phyloP scores from a whole-genome alignment of 139 green algal species.

The Chlorella sp. region DNA sequence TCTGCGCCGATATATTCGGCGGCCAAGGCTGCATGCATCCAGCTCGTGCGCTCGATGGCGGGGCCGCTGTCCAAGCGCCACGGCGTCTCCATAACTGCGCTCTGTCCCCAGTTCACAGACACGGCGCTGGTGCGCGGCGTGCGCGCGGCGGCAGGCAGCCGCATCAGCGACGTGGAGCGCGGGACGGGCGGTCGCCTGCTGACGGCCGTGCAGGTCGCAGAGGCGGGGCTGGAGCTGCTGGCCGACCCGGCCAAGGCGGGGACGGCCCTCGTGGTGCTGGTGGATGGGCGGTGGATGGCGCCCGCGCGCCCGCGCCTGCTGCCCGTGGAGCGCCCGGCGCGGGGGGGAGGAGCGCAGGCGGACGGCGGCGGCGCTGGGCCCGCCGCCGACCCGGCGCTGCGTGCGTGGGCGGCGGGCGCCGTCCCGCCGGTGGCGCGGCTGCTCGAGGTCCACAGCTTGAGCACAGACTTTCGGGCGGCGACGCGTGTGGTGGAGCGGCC shows the following conservation, averaged over 20 bases:
- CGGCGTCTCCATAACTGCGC: slow-evolving; percentile 54
- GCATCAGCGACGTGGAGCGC: slow-evolving; percentile 7
- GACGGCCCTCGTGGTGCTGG: slow-evolving; percentile 51
- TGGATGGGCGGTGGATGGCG: slow-evolving; percentile 27
- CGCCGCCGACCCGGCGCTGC: not conserved
- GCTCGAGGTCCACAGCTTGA: slow-evolving; percentile 46
- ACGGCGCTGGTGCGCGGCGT: slow-evolving; percentile 61
- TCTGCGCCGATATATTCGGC: slow-evolving; percentile 73
- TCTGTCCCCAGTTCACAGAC: slow-evolving; percentile 75
- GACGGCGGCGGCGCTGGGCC: not conserved
- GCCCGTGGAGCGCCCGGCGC: not conserved
- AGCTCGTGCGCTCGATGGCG: slow-evolving; percentile 60
- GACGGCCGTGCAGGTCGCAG: slow-evolving; percentile 36
- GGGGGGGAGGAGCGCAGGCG: too few relatives aligned
- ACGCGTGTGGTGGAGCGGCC: slow-evolving; percentile 47
- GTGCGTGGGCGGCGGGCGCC: slow-evolving; percentile 1
- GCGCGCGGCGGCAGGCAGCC: not conserved
- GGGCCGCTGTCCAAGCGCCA: slow-evolving; percentile 33
- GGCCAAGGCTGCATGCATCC: slow-evolving; percentile 74
- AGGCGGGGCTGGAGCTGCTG: slow-evolving; percentile 49
- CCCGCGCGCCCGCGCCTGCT: slow-evolving; percentile 12
- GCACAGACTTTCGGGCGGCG: slow-evolving; percentile 60
- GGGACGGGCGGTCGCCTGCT: slow-evolving; percentile 20
- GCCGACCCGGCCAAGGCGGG: slow-evolving; percentile 42
- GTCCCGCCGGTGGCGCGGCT: not conserved